Percentiles rank a stretch among this genome's conserved stretches.
Evolutionary conservation across 1,139 yeast species (phyloP).

Genomic region (Zygoascus meyerae): DNA sequence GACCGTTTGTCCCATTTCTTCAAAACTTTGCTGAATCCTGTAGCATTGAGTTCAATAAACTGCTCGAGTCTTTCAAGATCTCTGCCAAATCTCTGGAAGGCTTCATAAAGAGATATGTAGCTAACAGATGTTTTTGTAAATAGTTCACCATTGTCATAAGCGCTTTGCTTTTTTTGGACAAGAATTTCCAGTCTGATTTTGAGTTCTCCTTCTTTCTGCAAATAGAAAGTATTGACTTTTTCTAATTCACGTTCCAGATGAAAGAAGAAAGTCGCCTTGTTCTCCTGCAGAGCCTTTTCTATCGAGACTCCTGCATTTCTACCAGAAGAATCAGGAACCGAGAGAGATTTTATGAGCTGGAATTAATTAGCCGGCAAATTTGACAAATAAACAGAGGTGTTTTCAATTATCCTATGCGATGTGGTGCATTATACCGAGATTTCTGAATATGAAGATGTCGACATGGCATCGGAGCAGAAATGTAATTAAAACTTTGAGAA

Average conservation of each 20-base stretch:
- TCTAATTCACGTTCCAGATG: constrained; percentile 89
- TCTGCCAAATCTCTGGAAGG: constrained; percentile 81
- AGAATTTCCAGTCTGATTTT: constrained; percentile 72
- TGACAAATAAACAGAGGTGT: neutral
- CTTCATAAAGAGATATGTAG: constrained; percentile 69
- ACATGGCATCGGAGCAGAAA: too few relatives aligned
- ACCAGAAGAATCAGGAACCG: constrained; percentile 27
- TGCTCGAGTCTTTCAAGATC: constrained; percentile 86
- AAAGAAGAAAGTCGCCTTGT: constrained; percentile 90
- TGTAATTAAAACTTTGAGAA: too few relatives aligned
- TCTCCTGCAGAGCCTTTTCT: constrained; percentile 71
- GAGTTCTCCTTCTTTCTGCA: constrained; percentile 81
- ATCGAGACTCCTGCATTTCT: constrained; percentile 28
- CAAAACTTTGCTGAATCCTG: constrained; percentile 90
- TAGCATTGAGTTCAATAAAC: constrained; percentile 87
- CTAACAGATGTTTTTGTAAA: constrained; percentile 47
- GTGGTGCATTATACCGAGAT: neutral
- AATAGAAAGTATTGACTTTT: constrained; percentile 82
- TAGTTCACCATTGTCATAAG: constrained; percentile 41
- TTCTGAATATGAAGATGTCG: too few relatives aligned
- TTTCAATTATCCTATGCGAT: neutral
- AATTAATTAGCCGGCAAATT: neutral
- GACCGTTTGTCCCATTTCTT: constrained; percentile 98
- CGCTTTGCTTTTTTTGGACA: constrained; percentile 63
- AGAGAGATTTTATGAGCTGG: constrained; percentile 38